phyloP scores from a whole-genome alignment of 257 asterid genomes.

The Paulownia fortunei region DNA sequence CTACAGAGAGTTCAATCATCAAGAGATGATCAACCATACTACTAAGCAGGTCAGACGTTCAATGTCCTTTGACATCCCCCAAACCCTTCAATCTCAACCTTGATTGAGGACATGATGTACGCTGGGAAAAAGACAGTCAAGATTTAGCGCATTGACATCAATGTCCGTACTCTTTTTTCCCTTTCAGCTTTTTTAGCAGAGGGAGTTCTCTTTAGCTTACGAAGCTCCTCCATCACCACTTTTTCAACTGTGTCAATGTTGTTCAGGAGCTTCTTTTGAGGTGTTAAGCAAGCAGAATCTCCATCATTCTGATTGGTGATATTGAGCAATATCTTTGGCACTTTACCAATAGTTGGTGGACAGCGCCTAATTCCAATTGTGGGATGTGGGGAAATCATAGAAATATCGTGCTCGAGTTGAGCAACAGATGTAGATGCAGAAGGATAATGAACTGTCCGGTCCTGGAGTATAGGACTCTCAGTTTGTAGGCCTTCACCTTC shows the following conservation, averaged over 20 bases:
- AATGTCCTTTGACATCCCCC: slow-evolving; percentile 25
- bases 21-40: slow-evolving; percentile 50
- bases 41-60: slow-evolving; percentile 34
- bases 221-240: slow-evolving; percentile 75
- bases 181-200: slow-evolving; percentile 66
- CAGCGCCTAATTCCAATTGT: slow-evolving; percentile 31
- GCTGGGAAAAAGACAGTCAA: background rate
- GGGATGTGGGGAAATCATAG: slow-evolving; percentile 55
- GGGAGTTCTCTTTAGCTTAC: slow-evolving; percentile 68
- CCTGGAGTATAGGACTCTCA: slow-evolving; percentile 58
- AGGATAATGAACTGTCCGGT: slow-evolving; percentile 48
- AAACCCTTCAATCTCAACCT: slow-evolving; percentile 54
- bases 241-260: slow-evolving; percentile 73
- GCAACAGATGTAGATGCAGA: slow-evolving; percentile 54
- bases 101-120: slow-evolving; percentile 48
- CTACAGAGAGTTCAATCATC: slow-evolving; percentile 48
- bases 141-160: slow-evolving; percentile 80
- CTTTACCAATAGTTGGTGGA: slow-evolving; percentile 57
- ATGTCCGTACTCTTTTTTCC: slow-evolving; percentile 60
- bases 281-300: slow-evolving; percentile 57
- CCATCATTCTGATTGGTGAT: slow-evolving; percentile 51
- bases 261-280: slow-evolving; percentile 70
- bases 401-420: slow-evolving; percentile 60
- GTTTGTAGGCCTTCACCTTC: slow-evolving; percentile 59
- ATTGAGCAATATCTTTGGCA: slow-evolving; percentile 73